Percentiles rank a stretch among this genome's conserved stretches.
Conservation (phyloP, 1,284 basidiomycete genomes). For the Rhodotorula sp. region DNA sequence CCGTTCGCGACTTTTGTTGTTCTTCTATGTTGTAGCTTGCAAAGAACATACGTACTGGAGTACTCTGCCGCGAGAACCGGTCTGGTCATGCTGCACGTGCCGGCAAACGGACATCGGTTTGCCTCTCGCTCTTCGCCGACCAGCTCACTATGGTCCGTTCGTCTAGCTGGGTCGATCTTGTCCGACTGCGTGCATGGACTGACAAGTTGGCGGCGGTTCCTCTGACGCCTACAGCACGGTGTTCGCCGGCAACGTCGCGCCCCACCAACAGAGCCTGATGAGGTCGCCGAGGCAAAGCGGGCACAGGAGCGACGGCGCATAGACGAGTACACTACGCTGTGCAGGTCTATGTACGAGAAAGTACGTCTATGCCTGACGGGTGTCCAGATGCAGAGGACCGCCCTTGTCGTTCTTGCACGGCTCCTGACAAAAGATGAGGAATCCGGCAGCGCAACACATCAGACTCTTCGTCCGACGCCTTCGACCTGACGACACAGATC, state of each 20-base stretch:
- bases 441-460: slow-evolving; percentile 2
- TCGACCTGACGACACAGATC: slow-evolving; percentile 53
- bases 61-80: too few relatives aligned
- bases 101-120: too few relatives aligned
- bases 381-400: neutral
- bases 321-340: slow-evolving; percentile 68
- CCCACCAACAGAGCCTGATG: slow-evolving; percentile 26
- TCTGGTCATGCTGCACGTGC: too few relatives aligned
- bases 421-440: too few relatives aligned
- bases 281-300: slow-evolving; percentile 37
- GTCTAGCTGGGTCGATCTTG: neutral
- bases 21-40: too few relatives aligned
- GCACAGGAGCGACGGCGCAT: slow-evolving; percentile 69
- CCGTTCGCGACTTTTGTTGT: too few relatives aligned
- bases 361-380: slow-evolving; percentile 61
- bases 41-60: too few relatives aligned
- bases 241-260: slow-evolving; percentile 53
- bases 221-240: slow-evolving; percentile 61
- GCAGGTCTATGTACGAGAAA: slow-evolving; percentile 63
- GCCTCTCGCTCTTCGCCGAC: too few relatives aligned
- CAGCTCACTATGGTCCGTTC: neutral
- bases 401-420: neutral
- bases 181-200: too few relatives aligned
- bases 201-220: too few relatives aligned
- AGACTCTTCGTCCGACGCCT: slow-evolving; percentile 61